phyloP scores from a whole-genome alignment of 306 rosid species.

The Lagenaria siceraria region DNA sequence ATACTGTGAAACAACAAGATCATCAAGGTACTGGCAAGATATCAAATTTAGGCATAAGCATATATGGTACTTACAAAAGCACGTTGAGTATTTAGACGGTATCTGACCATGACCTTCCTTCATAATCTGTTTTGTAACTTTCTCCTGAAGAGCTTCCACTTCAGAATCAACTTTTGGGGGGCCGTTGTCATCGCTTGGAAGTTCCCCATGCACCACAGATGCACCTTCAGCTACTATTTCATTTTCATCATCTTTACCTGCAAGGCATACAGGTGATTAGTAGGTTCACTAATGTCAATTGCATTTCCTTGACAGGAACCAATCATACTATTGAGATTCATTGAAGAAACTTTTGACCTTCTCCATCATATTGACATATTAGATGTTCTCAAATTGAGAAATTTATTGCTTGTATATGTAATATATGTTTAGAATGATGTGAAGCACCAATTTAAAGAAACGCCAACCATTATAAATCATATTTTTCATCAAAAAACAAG shows the following conservation, averaged over 20 bases:
- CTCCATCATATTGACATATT: neutral
- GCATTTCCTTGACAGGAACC: neutral
- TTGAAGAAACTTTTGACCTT: neutral
- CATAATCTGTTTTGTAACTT: constrained; percentile 67
- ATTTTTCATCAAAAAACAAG: neutral
- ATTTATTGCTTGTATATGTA: neutral
- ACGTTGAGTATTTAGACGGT: constrained; percentile 85
- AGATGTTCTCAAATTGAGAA: neutral
- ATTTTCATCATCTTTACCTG: constrained; percentile 45
- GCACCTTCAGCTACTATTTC: constrained; percentile 50
- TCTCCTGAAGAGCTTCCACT: constrained; percentile 64
- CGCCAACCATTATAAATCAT: neutral
- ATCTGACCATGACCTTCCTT: constrained; percentile 79
- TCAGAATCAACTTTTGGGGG: constrained; percentile 80
- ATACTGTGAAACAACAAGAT: neutral
- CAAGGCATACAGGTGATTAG: constrained; percentile 1
- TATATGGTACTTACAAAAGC: constrained; percentile 57
- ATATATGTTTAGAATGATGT: neutral
- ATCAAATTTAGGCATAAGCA: neutral
- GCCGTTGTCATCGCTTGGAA: constrained; percentile 25
- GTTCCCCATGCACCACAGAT: constrained; percentile 52
- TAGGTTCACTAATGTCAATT: neutral
- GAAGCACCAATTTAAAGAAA: neutral
- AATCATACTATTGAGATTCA: neutral
- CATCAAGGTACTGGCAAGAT: neutral